Percentiles rank a stretch among this genome's conserved stretches.
These are phyloP conservation scores for Musa beccarii DNA, from an alignment of 176 grass and related monocot species.

Conservation along the genomic window DNA sequence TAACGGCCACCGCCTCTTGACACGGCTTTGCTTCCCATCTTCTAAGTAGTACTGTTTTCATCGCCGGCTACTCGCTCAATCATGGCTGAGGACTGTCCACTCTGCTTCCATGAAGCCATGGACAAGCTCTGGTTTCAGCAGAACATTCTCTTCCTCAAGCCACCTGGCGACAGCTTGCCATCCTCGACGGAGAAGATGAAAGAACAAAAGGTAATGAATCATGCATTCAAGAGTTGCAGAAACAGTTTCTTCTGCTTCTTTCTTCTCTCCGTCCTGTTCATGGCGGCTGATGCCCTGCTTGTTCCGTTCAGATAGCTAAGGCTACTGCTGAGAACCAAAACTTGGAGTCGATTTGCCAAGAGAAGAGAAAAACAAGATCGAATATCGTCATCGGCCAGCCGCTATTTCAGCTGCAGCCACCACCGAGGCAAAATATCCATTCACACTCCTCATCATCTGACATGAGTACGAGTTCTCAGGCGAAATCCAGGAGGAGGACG, in stretches of 20 bases:
- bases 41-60: not conserved
- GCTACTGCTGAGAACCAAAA: not conserved
- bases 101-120: slow-evolving; percentile 4
- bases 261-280: not conserved
- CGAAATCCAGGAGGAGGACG: not conserved
- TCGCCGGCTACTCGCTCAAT: not conserved
- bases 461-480: not conserved
- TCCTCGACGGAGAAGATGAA: not conserved
- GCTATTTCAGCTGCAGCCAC: slow-evolving; percentile 9
- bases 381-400: slow-evolving; percentile 4
- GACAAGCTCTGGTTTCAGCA: slow-evolving; percentile 17
- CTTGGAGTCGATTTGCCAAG: not conserved
- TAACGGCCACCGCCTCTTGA: too few relatives aligned
- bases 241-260: not conserved
- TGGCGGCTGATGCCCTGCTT: not conserved
- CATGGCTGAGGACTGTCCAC: not conserved
- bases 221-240: not conserved
- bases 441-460: not conserved
- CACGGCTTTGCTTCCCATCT: too few relatives aligned
- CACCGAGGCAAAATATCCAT: not conserved
- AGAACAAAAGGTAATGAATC: too few relatives aligned
- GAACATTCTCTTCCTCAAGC: slow-evolving; percentile 3
- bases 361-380: not conserved
- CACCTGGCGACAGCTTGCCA: slow-evolving; percentile 5
- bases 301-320: not conserved